Conservation (phyloP, 495 filamentous ascomycete species). For the Cercophora scortea region DNA sequence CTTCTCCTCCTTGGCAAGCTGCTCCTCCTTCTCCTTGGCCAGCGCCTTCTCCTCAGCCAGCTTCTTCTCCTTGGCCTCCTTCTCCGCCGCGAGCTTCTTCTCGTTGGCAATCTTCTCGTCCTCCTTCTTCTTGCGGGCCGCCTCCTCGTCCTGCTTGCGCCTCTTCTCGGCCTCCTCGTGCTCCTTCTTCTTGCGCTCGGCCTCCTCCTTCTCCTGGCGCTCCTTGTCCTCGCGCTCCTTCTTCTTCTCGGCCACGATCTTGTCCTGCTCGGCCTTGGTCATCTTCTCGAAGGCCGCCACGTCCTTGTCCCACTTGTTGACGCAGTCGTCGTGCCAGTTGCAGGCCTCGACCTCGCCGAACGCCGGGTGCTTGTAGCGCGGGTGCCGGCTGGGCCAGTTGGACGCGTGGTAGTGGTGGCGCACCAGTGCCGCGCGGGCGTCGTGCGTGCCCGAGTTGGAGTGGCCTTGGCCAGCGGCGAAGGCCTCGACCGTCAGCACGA, state of each 20-base stretch:
- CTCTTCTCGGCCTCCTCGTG: constrained; percentile 9
- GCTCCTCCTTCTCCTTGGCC: not conserved
- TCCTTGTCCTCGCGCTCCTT: constrained; percentile 13
- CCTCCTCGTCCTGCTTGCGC: constrained; percentile 3
- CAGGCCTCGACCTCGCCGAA: constrained; percentile 55
- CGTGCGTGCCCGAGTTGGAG: constrained; percentile 53
- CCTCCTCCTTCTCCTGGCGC: constrained; percentile 28
- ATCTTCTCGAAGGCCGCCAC: constrained; percentile 37
- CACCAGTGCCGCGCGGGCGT: constrained; percentile 46
- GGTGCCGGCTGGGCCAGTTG: constrained; percentile 49
- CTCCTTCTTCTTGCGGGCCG: constrained; percentile 7
- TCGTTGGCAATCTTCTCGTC: constrained; percentile 4
- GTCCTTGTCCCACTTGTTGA: constrained; percentile 46
- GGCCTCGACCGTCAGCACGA: constrained; percentile 54
- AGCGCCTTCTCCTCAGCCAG: constrained; percentile 1
- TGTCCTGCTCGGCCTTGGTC: constrained; percentile 34
- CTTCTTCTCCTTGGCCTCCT: constrained; percentile 9
- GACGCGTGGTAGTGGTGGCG: constrained; percentile 58
- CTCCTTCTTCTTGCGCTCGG: not conserved
- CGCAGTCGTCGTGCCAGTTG: constrained; percentile 52
- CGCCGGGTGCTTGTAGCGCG: constrained; percentile 48
- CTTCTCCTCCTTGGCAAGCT: not conserved
- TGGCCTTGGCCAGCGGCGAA: constrained; percentile 58
- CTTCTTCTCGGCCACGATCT: constrained; percentile 29
- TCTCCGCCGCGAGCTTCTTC: constrained; percentile 3